Percentiles rank a stretch among this genome's conserved stretches.
phyloP scores from a whole-genome alignment of 2,329 filamentous ascomycete genomes.

The Pseudocercospora crystallina region DNA sequence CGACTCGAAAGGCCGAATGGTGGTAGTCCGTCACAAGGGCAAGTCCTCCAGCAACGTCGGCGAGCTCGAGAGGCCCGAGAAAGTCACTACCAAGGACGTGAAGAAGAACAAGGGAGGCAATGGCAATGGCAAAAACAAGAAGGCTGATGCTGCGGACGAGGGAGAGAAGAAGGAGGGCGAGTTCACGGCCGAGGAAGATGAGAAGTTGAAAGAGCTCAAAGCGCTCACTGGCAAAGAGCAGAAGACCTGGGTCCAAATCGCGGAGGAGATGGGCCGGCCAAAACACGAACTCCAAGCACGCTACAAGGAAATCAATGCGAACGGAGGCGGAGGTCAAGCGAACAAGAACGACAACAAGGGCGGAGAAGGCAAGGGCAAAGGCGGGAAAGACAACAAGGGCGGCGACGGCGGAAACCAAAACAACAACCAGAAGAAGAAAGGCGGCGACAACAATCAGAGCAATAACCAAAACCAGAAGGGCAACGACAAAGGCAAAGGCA shows the following conservation, averaged over 20 bases:
- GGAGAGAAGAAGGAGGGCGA: slow-evolving; percentile 2
- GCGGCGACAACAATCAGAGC: neutral
- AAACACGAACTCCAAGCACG: slow-evolving; percentile 9
- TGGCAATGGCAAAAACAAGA: slow-evolving; percentile 13
- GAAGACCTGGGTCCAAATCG: slow-evolving; percentile 17
- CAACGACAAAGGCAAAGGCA: neutral
- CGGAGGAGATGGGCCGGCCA: slow-evolving; percentile 11
- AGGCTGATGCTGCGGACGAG: slow-evolving; percentile 8
- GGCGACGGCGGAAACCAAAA: slow-evolving; percentile 5
- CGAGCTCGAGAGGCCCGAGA: neutral
- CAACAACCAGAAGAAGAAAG: slow-evolving; percentile 5
- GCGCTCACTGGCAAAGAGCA: slow-evolving; percentile 5
- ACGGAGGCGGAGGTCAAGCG: slow-evolving; percentile 6
- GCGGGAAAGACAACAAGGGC: neutral
- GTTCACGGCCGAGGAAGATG: slow-evolving; percentile 42
- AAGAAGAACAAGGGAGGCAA: slow-evolving; percentile 12
- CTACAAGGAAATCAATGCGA: slow-evolving; percentile 16
- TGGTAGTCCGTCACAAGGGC: slow-evolving; percentile 28
- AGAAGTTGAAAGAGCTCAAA: slow-evolving; percentile 33
- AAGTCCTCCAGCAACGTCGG: neutral
- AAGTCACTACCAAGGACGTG: slow-evolving; percentile 8
- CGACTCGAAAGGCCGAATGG: slow-evolving; percentile 26
- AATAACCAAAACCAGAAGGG: slow-evolving; percentile 4
- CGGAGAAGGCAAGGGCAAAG: slow-evolving; percentile 2
- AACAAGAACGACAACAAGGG: slow-evolving; percentile 2